Evolutionary conservation across 2,329 filamentous ascomycete genomes (phyloP), one percentile per base, ranked within the genome.

Genomic region (Hypoxylon rubiginosum): DNA sequence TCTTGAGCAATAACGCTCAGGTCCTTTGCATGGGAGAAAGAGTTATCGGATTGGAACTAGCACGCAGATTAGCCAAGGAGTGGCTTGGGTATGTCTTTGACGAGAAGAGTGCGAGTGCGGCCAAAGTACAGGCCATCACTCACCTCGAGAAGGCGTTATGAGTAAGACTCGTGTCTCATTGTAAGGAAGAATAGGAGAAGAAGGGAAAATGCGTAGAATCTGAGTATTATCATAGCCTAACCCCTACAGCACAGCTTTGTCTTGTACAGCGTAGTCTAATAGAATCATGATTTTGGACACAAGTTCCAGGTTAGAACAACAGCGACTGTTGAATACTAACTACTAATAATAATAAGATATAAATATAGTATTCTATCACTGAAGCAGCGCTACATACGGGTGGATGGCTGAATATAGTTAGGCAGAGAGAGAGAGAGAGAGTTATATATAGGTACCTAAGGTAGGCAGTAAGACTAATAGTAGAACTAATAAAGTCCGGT

Each of bases 31-130:
- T 97, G 84, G 93, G 93, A 0, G 91, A 97, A 85, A 83, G 93
- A 21, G 93, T 97, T 0, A 87, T 97, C 48, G 93, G 93, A 0
- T 78, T 96, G 51, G 93, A 97, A 81, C 80, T 97, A 45, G 93
- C 93, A 46, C 86, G 92, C 73, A 84, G 92, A 74, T 78, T 97
- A 72, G 92, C 89, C 0, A 89, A 85, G 77, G 93, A 97, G 83
- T 97, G 92, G 92, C 78, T 97, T 34, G 91, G 88, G n/a, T 94
- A 96, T 79, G 83, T 88, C 64, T 96, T 96, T 80, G 93, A 97
- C 78, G 82, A 85, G 46, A 81, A 80, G 64, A 91, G 89, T 48
- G 79, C 80, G 21, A 84, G 82, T 60, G 82, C 82, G 0, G 78
- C 78, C 26, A 84, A 84, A 74, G 82, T 84, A 8, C 76, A 81